Conservation (phyloP, 1,284 basidiomycete genomes). For the Puccinia polysora region DNA sequence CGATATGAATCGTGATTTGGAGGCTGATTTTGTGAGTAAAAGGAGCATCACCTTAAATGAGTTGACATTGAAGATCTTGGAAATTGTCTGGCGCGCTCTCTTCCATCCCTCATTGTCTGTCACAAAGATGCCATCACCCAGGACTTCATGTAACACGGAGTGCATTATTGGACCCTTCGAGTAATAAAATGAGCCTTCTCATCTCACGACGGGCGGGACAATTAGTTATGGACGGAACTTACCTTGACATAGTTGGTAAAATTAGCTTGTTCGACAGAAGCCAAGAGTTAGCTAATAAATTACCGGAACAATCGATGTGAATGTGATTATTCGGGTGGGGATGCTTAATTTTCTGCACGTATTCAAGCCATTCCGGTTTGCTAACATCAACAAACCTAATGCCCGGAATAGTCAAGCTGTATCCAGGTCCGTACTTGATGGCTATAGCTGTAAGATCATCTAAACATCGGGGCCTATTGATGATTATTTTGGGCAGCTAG, state of each 20-base stretch:
- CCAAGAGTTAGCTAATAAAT: background rate
- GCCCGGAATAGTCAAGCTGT: background rate
- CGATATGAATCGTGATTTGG: too few relatives aligned
- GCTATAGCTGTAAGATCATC: background rate
- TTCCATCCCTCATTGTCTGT: constrained; percentile 2
- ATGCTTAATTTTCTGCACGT: background rate
- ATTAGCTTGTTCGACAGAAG: background rate
- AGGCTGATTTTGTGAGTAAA: too few relatives aligned
- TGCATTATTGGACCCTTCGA: background rate
- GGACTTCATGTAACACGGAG: too few relatives aligned
- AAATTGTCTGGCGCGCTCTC: background rate
- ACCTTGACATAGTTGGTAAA: background rate
- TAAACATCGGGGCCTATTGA: background rate
- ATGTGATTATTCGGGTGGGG: too few relatives aligned
- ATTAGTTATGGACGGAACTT: too few relatives aligned
- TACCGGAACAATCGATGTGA: too few relatives aligned
- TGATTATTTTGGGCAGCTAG: background rate
- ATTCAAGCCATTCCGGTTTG: background rate
- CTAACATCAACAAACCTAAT: background rate
- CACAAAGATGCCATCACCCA: constrained; percentile 18
- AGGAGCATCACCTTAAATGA: constrained; percentile 7
- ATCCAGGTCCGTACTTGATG: background rate
- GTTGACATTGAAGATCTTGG: constrained; percentile 8
- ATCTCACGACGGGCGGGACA: too few relatives aligned
- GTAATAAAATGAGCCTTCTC: too few relatives aligned